These are phyloP conservation scores for Eucalyptus camaldulensis DNA, from an alignment of 345 rosid genomes.

Conservation along the genomic window DNA sequence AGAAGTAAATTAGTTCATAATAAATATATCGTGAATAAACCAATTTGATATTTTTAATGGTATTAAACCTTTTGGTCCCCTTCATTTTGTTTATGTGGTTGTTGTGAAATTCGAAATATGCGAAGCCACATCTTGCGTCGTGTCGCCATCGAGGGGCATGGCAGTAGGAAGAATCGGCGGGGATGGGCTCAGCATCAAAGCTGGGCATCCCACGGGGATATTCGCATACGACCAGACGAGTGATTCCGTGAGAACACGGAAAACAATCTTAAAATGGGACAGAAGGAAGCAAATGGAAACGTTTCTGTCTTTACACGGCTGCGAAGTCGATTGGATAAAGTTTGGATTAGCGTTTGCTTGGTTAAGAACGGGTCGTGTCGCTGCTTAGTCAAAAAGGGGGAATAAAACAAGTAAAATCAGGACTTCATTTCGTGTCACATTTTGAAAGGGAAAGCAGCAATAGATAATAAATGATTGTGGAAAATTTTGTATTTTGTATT, in stretches of 20 bases:
- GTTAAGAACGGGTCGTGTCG: background rate
- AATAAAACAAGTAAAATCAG: background rate
- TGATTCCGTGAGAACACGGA: background rate
- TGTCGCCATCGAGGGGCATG: background rate
- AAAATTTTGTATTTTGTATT: background rate
- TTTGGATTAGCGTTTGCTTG: background rate
- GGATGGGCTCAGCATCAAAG: background rate
- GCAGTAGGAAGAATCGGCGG: background rate
- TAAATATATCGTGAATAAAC: background rate
- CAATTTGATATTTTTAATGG: background rate
- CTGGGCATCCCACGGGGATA: background rate
- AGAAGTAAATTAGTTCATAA: background rate
- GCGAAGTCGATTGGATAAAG: background rate
- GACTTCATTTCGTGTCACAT: background rate
- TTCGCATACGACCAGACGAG: background rate
- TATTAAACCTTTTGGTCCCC: background rate
- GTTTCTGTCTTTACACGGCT: background rate
- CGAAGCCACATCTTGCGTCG: background rate
- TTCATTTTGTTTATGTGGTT: background rate
- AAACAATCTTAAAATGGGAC: background rate
- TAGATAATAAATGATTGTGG: rapidly evolving
- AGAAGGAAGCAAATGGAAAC: background rate
- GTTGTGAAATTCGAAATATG: background rate
- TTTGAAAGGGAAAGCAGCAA: background rate
- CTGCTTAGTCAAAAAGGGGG: background rate